Percentiles rank a stretch among this genome's conserved stretches.
Conservation (phyloP, 2,329 filamentous ascomycete species). For the Arthrobotrys sinensis region DNA sequence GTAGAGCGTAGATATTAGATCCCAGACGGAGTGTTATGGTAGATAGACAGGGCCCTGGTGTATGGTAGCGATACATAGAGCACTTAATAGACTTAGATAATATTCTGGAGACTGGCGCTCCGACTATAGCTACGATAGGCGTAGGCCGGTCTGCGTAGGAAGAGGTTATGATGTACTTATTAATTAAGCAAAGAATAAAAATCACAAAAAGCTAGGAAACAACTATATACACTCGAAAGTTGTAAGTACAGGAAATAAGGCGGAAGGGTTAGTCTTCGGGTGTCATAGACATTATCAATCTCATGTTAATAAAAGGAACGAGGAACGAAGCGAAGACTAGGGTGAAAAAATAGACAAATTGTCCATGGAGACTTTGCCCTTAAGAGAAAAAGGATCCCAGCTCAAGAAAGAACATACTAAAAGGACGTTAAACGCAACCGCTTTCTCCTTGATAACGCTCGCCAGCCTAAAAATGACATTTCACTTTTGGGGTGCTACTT, state of each 20-base stretch:
- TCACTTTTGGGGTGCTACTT: slow-evolving; percentile 67
- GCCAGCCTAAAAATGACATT: slow-evolving; percentile 75
- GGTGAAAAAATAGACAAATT: neutral
- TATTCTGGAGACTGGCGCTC: neutral
- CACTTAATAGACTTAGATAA: slow-evolving; percentile 5
- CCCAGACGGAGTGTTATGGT: neutral
- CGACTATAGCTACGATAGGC: neutral
- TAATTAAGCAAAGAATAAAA: slow-evolving; percentile 1
- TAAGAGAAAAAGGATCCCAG: slow-evolving; percentile 78
- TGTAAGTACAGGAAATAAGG: slow-evolving; percentile 49
- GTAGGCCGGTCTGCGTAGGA: neutral
- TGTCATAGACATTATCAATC: slow-evolving; percentile 60
- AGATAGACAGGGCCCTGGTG: slow-evolving; percentile 7
- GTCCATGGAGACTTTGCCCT: slow-evolving; percentile 23
- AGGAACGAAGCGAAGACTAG: slow-evolving; percentile 10
- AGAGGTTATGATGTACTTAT: neutral
- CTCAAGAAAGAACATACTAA: slow-evolving; percentile 68
- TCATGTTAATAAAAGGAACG: slow-evolving; percentile 28
- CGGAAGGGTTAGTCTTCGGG: slow-evolving; percentile 23
- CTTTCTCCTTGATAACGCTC: slow-evolving; percentile 80
- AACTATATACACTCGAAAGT: slow-evolving; percentile 49
- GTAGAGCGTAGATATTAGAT: slow-evolving; percentile 7
- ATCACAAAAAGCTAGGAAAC: slow-evolving; percentile 26
- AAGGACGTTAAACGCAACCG: slow-evolving; percentile 72
- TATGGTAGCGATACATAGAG: slow-evolving; percentile 12